phyloP scores from a whole-genome alignment of 768 basidiomycete species.

The Amanita inopinata region DNA sequence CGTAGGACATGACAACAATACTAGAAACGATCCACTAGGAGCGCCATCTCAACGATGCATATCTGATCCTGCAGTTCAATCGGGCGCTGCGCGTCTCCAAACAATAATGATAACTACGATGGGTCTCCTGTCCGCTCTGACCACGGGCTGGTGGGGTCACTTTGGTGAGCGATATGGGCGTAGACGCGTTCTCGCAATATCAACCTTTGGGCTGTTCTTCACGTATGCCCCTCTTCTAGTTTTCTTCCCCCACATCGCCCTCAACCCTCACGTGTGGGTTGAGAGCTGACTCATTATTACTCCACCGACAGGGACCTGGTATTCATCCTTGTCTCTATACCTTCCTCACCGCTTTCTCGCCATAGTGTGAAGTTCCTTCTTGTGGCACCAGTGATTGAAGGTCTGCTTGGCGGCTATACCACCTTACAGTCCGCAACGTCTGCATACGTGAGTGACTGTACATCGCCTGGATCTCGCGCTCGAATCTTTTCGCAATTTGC shows the following conservation, averaged over 20 bases:
- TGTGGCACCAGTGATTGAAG: constrained; percentile 75
- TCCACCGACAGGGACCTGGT: constrained; percentile 51
- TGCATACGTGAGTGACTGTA: constrained; percentile 80
- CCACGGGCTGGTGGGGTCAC: constrained; percentile 85
- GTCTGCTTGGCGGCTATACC: constrained; percentile 75
- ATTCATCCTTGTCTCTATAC: constrained; percentile 77
- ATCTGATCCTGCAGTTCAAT: constrained; percentile 51
- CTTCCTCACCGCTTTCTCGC: constrained; percentile 44
- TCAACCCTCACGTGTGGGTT: neutral
- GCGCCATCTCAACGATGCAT: constrained; percentile 29
- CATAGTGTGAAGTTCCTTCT: constrained; percentile 74
- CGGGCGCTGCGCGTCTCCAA: constrained; percentile 62
- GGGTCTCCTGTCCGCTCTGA: constrained; percentile 75
- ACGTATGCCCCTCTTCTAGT: constrained; percentile 21
- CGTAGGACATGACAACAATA: constrained; percentile 10
- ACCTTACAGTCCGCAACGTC: constrained; percentile 69
- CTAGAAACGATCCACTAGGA: constrained; percentile 24
- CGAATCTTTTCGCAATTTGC: constrained; percentile 65
- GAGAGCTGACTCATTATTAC: constrained; percentile 8
- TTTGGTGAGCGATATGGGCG: constrained; percentile 75
- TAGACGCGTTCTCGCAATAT: constrained; percentile 63
- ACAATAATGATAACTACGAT: constrained; percentile 68
- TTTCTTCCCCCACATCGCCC: neutral
- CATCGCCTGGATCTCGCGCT: constrained; percentile 73
- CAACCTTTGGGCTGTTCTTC: constrained; percentile 49